Evolutionary conservation across 164 flowering plant species (phyloP).

Genomic region (Pachysandra terminalis): DNA sequence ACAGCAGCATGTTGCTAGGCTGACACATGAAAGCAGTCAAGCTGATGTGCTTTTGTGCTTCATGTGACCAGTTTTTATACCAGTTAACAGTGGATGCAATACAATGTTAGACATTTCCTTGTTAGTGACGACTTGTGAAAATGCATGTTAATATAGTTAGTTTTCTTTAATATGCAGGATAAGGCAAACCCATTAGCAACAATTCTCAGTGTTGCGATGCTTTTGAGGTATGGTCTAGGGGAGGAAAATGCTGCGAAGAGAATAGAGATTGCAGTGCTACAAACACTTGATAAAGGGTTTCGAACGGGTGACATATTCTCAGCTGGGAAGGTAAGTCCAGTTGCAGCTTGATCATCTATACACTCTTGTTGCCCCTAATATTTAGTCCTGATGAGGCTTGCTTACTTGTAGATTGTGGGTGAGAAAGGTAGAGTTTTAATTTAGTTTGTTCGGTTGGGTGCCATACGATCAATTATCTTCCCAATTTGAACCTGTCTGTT

Average conservation of each 20-base stretch:
- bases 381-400: background rate
- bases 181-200: conserved; percentile 97
- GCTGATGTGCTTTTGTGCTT: background rate
- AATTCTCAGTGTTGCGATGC: conserved; percentile 93
- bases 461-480: background rate
- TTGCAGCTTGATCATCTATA: background rate
- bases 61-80: background rate
- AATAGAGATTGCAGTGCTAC: conserved; percentile 80
- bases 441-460: too few species aligned
- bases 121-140: background rate
- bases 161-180: conserved; percentile 45
- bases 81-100: background rate
- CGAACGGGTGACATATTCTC: conserved; percentile 93
- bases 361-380: background rate
- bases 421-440: background rate
- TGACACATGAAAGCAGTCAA: background rate
- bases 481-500: background rate
- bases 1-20: background rate
- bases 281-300: conserved; percentile 67
- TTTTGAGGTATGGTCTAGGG: conserved; percentile 83
- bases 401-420: background rate
- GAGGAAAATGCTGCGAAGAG: conserved; percentile 73
- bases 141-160: background rate
- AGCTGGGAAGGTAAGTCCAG: conserved; percentile 62
- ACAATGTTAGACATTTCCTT: background rate